Conservation (phyloP, 352 stramenopile genomes). For the Phytopythium helicoides region DNA sequence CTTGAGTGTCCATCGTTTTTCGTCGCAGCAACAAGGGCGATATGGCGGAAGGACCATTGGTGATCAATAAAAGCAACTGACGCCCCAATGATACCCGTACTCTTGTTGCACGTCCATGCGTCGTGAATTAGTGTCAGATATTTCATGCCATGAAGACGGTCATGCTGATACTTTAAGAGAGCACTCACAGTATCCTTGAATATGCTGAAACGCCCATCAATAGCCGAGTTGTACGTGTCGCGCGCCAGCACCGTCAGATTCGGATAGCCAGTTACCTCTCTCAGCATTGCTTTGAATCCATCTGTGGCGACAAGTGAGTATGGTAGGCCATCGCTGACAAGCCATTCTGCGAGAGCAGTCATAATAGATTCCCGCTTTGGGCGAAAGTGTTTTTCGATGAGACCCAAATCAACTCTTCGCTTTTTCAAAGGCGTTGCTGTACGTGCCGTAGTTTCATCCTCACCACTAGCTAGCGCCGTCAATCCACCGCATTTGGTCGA, state of each 20-base stretch:
- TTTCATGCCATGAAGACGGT: background rate
- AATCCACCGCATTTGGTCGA: too few relatives aligned
- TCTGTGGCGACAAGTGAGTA: background rate
- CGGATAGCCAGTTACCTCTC: background rate
- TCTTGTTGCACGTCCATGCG: background rate
- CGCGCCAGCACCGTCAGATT: background rate
- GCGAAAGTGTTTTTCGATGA: too few relatives aligned
- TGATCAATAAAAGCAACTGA: constrained; percentile 5
- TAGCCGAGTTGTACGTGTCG: background rate
- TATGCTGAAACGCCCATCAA: background rate
- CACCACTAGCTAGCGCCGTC: too few relatives aligned
- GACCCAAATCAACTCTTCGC: too few relatives aligned
- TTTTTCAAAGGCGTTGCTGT: too few relatives aligned
- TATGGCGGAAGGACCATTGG: constrained; percentile 2
- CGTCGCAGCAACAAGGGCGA: background rate
- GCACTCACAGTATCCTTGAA: background rate
- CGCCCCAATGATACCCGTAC: background rate
- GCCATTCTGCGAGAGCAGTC: too few relatives aligned
- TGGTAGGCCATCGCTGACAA: background rate
- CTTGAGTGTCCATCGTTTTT: constrained; percentile 1
- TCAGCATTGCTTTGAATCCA: background rate
- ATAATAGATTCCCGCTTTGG: too few relatives aligned
- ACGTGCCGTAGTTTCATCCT: too few relatives aligned
- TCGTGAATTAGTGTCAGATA: background rate
- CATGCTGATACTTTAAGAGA: background rate